Evolutionary conservation across 192 early-diverging fungal genomes (phyloP).

Genomic region (Entomortierella lignicola): DNA sequence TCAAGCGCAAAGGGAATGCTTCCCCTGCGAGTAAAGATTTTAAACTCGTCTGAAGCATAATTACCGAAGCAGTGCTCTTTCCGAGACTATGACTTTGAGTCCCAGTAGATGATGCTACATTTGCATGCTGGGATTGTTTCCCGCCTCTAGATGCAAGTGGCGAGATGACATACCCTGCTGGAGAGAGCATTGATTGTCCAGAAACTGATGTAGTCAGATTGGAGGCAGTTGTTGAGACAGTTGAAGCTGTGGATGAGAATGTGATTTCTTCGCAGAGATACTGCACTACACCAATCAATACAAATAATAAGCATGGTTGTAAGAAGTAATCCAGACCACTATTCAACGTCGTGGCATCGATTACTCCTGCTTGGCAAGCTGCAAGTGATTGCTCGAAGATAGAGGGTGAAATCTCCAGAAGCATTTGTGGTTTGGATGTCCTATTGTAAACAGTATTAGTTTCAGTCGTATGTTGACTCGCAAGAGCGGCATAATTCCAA

Average conservation of each 20-base stretch:
- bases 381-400: slow-evolving; percentile 50
- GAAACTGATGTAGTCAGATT: not conserved
- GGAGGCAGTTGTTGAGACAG: not conserved
- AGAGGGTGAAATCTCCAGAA: slow-evolving; percentile 43
- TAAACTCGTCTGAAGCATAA: slow-evolving; percentile 36
- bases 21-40: slow-evolving; percentile 48
- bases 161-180: slow-evolving; percentile 20
- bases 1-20: slow-evolving; percentile 32
- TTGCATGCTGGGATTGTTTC: not conserved
- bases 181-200: slow-evolving; percentile 23
- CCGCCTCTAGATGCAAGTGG: slow-evolving; percentile 30
- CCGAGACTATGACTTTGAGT: slow-evolving; percentile 3
- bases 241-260: slow-evolving; percentile 19
- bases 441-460: slow-evolving; percentile 1
- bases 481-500: no score
- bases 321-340: slow-evolving; percentile 48
- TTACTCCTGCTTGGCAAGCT: slow-evolving; percentile 50
- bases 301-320: slow-evolving; percentile 46
- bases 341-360: slow-evolving; percentile 36
- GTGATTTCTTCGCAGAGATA: slow-evolving; percentile 48
- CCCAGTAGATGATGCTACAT: not conserved
- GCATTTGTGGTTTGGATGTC: slow-evolving; percentile 51
- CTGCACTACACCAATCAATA: slow-evolving; percentile 45
- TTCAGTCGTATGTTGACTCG: no score
- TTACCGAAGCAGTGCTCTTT: slow-evolving; percentile 26